Conservation (phyloP, 441 rosid genomes). For the Kokia cookei region DNA sequence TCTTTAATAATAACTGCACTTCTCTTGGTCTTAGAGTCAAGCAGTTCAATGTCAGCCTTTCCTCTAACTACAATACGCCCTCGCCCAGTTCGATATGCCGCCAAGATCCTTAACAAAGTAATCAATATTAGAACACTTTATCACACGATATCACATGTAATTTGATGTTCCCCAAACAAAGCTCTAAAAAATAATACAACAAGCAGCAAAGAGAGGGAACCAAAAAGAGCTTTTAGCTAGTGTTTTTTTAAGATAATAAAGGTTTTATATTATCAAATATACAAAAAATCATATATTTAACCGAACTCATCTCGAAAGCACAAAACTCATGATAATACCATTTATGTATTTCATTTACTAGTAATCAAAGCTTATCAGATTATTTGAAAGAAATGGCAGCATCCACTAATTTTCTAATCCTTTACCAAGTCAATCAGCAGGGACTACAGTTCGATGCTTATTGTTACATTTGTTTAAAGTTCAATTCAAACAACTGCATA, state of each 20-base stretch:
- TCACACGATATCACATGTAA: not conserved
- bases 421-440: not conserved
- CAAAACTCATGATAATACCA: not conserved
- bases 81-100: constrained; percentile 90
- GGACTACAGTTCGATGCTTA: not conserved
- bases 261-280: not conserved
- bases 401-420: not conserved
- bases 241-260: not conserved
- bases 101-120: constrained; percentile 59
- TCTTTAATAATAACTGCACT: constrained; percentile 79
- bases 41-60: constrained; percentile 71
- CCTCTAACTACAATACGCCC: constrained; percentile 86
- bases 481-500: not conserved
- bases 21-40: constrained; percentile 81
- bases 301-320: not conserved
- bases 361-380: not conserved
- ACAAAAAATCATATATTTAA: not conserved
- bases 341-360: not conserved
- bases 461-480: not conserved
- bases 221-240: not conserved
- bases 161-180: not conserved
- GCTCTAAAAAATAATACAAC: not conserved
- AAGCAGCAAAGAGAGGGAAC: not conserved
- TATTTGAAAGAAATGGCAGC: not conserved
- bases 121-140: constrained; percentile 15